A percentile compares a stretch with the other conserved stretches of the same genome.
Conservation (phyloP, 2,329 filamentous ascomycete genomes). For the Zymoseptoria pseudotritici region DNA sequence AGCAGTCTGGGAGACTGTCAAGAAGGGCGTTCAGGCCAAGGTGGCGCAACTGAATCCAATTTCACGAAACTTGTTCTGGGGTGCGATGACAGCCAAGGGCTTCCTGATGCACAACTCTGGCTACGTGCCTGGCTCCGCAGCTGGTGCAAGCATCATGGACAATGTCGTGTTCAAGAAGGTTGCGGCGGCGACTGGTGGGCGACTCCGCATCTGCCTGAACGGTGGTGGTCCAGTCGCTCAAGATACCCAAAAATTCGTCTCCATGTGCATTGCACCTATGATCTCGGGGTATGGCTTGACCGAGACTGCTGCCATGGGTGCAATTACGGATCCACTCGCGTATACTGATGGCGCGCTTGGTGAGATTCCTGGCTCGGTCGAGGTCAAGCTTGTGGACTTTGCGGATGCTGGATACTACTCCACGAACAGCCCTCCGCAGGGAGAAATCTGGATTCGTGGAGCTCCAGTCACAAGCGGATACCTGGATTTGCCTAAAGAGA, state of each 20-base stretch:
- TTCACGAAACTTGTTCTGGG: conserved; percentile 71
- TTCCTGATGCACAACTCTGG: conserved; percentile 47
- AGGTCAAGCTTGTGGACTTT: conserved; percentile 88
- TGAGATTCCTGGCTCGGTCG: conserved; percentile 66
- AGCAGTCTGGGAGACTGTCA: conserved; percentile 93
- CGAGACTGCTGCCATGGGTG: conserved; percentile 70
- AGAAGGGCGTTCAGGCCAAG: conserved; percentile 82
- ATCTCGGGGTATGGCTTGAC: conserved; percentile 89
- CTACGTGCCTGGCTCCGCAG: conserved; percentile 41
- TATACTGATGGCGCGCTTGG: conserved; percentile 75
- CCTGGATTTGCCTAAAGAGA: conserved; percentile 80
- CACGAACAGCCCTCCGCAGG: conserved; percentile 70
- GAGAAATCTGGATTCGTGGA: conserved; percentile 86
- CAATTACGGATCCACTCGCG: conserved; percentile 74
- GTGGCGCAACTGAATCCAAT: conserved; percentile 66
- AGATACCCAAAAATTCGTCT: conserved; percentile 84
- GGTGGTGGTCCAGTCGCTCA: conserved; percentile 85
- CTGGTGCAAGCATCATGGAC: conserved; percentile 64
- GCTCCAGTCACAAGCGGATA: conserved; percentile 68
- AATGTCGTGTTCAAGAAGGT: conserved; percentile 85
- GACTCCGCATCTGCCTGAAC: conserved; percentile 84
- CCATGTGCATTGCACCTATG: conserved; percentile 89
- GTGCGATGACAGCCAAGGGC: conserved; percentile 52
- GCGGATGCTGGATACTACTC: conserved; percentile 79
- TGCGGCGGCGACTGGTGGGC: conserved; percentile 80